Evolutionary conservation across 2,329 filamentous ascomycete genomes (phyloP).

Genomic region (Polychaeton citri): DNA sequence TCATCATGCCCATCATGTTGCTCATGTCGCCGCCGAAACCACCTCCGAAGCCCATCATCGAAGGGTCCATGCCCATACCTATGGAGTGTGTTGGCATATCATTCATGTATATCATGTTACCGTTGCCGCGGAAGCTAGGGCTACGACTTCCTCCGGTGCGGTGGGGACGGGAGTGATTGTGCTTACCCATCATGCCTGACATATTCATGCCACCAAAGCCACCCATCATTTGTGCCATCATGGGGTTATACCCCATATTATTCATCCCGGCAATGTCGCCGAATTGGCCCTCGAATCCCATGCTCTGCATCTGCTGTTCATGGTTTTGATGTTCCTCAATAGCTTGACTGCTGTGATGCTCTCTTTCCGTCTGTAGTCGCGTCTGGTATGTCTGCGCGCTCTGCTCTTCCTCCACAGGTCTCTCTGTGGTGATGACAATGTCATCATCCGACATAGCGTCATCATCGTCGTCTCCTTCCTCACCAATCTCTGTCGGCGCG

Average conservation of each 20-base stretch:
- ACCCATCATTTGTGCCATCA: slow-evolving; percentile 51
- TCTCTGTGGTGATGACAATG: slow-evolving; percentile 19
- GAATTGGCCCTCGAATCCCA: slow-evolving; percentile 12
- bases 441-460: slow-evolving; percentile 11
- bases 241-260: slow-evolving; percentile 53
- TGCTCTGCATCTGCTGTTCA: slow-evolving; percentile 8
- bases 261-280: slow-evolving; percentile 7
- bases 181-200: slow-evolving; percentile 69
- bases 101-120: slow-evolving; percentile 4
- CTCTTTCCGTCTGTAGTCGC: slow-evolving; percentile 2
- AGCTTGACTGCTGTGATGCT: slow-evolving; percentile 7
- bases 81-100: slow-evolving; percentile 49
- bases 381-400: background rate
- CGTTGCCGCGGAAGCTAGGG: slow-evolving; percentile 1
- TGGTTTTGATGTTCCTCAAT: slow-evolving; percentile 4
- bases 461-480: slow-evolving; percentile 13
- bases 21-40: slow-evolving; percentile 55
- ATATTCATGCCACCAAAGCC: slow-evolving; percentile 32
- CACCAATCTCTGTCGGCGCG: slow-evolving; percentile 9
- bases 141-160: slow-evolving; percentile 12
- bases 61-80: slow-evolving; percentile 73
- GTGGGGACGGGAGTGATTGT: slow-evolving; percentile 1
- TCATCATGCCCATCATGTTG: slow-evolving; percentile 46
- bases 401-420: slow-evolving; percentile 8
- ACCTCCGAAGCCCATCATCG: slow-evolving; percentile 55